Evolutionary conservation across 2,329 filamentous ascomycete genomes (phyloP).

Genomic region (Beauveria sp.): DNA sequence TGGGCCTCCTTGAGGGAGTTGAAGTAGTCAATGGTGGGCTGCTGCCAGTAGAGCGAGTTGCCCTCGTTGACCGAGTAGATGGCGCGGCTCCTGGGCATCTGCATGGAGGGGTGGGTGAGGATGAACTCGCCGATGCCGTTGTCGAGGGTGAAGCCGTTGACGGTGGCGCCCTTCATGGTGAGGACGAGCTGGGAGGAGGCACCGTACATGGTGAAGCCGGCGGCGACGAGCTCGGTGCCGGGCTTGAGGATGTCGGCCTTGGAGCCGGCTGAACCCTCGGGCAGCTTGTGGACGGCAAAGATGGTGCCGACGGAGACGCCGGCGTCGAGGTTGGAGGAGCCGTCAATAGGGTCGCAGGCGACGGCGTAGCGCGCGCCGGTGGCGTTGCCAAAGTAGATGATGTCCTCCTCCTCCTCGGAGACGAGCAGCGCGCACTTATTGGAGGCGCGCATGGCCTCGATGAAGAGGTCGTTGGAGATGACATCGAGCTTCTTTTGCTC

Average conservation of each 20-base stretch:
- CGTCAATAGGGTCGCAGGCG: conserved; percentile 95
- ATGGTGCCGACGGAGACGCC: conserved; percentile 98
- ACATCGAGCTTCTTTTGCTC: conserved; percentile 99
- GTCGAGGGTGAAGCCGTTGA: conserved; percentile 98
- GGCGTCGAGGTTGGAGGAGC: conserved; percentile 93
- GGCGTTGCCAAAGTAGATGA: conserved; percentile 77
- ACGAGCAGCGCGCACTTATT: conserved; percentile 86
- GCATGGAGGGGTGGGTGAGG: conserved; percentile 92
- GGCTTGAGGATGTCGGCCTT: conserved; percentile 84
- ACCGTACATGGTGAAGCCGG: conserved; percentile 99
- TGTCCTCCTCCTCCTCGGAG: conserved; percentile 95
- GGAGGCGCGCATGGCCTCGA: conserved; percentile 87
- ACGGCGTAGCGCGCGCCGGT: conserved; percentile 82
- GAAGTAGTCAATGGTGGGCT: conserved; percentile 80
- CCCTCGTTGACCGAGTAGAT: conserved; percentile 99
- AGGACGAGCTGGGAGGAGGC: conserved; percentile 93
- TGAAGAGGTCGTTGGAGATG: conserved; percentile 96
- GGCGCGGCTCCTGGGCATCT: conserved; percentile 65
- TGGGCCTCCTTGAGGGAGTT: conserved; percentile 77
- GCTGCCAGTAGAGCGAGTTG: conserved; percentile 94
- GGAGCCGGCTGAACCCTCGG: conserved; percentile 63
- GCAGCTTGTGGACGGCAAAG: conserved; percentile 87
- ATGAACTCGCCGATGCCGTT: conserved; percentile 98
- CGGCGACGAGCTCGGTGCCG: conserved; percentile 83
- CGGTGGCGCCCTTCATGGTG: conserved; percentile 84